Evolutionary conservation across 371 early-diverging fungal genomes (phyloP), one percentile per base, ranked within the genome.

Genomic region (Zychaea mexicana): DNA sequence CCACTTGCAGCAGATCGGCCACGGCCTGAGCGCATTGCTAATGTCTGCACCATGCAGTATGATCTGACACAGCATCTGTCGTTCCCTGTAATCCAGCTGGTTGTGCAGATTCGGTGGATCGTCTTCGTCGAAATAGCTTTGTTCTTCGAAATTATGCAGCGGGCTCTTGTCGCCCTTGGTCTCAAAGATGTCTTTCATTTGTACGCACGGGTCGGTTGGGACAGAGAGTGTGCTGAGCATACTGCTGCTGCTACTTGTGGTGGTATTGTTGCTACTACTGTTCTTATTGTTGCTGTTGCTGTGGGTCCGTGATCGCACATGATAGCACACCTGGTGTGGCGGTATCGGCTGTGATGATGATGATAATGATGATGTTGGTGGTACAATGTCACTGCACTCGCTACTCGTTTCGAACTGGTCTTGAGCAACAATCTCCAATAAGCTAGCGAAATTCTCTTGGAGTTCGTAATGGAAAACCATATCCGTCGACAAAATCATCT

Each of bases 31-130:
- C 0, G 95, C 88, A 62, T 96, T 96, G 61, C 92, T 91, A 52
- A 95, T 93, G 59, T 96, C 96, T 2, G 94, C 93, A 1, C 92
- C 94, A 64, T 95, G 95, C 4, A 95, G 73, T 52, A 94, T 62
- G 13, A 87, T 84, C 53, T 90, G 87, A 63, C 88, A 85, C 15
- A 94, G 67, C 33, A 76, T 75, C 57, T 88, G 85, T 12, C 91
- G 78, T 52, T 86, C 86, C 53, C 78, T 72, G 27, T 64, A 59
- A 19, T 72, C 72, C n/a, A 72, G 49, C 6, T 24, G 26, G 26
- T 24, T 5, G 9, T 49, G 6, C 24, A 13, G 21, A 15, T 36
- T 49, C 9, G 49, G 49, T 49, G 49, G 24, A 6, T 10, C 45
- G 3, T 19, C 49, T 24, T 49, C 49, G n/a, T 49, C 24, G 24